Evolutionary conservation across 192 early-diverging fungal species (phyloP), one percentile per base, ranked within the genome.

Genomic region (Rhizophagus sp.): DNA sequence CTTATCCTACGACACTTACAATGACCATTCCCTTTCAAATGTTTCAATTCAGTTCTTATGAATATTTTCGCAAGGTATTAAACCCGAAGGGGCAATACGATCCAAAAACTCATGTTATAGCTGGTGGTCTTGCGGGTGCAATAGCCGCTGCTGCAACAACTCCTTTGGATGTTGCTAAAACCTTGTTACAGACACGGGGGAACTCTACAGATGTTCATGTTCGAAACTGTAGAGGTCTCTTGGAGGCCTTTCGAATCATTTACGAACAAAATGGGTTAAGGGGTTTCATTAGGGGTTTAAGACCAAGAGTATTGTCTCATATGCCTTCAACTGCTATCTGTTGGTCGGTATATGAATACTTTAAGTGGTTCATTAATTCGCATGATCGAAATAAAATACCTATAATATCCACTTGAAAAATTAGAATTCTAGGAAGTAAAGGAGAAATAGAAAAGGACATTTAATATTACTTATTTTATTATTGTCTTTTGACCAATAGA

Each of bases 21-120:
- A 98, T 98, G 96, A 93, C 93, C 25, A 94, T 97, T 75, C 97
- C 97, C 7, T 98, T 96, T 88, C 96, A 98, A 85, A 90, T 94
- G 4, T 90, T 97, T 57, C 97, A 98, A 79, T 98, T 97, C 82
- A 91, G 92, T 25, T 91, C 93, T 30, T 98, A 98, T 86, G 97
- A 98, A 85, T 89, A 93, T 81, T 90, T 95, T 79, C 89, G 95
- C 41, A 93, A 95, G 75, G 85, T 85, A 0, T 81, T 98, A 22
- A 97, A 98, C 78, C 95, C 96, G 7, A 66, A 85, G 0, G 93
- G 94, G 66, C 62, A 63, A 0, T 99, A 99, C 82, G 94, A 96
- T 83, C 97, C 97, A 15, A 82, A 89, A 47, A 94, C 94, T 1
- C 97, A 99, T 80, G 90, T 96, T 63, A 81, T 90, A 1, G 92